A percentile compares a stretch with the other conserved stretches of the same genome.
These are phyloP conservation scores for Microascus cirrosus DNA, from an alignment of 2,329 filamentous ascomycete species.

Conservation along the genomic window DNA sequence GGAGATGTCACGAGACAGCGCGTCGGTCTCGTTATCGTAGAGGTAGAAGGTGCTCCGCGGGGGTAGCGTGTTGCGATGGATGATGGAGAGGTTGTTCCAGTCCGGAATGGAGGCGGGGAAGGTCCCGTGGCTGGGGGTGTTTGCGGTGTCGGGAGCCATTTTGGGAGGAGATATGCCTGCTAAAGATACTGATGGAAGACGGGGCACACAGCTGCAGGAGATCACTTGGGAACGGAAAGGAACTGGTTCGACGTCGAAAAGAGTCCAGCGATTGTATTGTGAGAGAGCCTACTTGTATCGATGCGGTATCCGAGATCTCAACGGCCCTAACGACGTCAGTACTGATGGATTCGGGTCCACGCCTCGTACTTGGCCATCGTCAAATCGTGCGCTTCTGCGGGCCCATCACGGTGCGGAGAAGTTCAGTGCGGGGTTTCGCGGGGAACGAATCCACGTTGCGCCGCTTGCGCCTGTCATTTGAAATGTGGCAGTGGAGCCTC, in stretches of 20 bases:
- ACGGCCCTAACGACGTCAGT: neutral
- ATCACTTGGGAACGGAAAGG: neutral
- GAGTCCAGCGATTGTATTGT: neutral
- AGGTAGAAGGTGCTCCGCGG: constrained; percentile 46
- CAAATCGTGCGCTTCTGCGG: neutral
- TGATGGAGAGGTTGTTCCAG: constrained; percentile 48
- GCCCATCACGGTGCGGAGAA: neutral
- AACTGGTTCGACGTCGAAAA: neutral
- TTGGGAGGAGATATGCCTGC: neutral
- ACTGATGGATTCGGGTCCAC: neutral
- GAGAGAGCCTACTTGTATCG: neutral
- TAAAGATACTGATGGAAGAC: no score
- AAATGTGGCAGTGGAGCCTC: neutral
- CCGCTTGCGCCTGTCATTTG: neutral
- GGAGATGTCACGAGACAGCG: constrained; percentile 27
- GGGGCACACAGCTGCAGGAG: neutral
- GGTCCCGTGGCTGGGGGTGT: neutral
- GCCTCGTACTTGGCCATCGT: neutral
- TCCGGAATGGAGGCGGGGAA: constrained; percentile 28
- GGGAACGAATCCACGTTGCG: neutral
- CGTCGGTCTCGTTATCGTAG: constrained; percentile 35
- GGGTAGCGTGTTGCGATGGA: constrained; percentile 48
- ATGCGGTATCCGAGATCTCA: neutral
- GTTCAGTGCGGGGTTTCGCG: neutral
- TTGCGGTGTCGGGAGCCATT: neutral